Evolutionary conservation across 1,284 basidiomycete genomes (phyloP).

Genomic region (Cutaneotrichosporon arboriforme): DNA sequence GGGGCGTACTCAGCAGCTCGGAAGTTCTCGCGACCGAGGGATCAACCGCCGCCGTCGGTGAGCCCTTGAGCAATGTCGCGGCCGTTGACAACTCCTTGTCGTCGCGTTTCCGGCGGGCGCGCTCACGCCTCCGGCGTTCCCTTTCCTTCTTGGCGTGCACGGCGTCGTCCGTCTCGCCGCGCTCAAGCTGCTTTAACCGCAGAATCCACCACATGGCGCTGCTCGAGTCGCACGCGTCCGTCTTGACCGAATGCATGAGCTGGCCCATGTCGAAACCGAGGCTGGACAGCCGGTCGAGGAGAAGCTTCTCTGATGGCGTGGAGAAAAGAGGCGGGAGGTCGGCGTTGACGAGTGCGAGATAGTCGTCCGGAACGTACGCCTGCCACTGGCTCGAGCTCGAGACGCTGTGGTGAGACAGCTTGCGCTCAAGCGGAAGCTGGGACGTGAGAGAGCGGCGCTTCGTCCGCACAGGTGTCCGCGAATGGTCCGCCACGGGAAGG

Average conservation of each 20-base stretch:
- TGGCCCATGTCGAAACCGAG: constrained; percentile 91
- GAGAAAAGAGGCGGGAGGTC: constrained; percentile 77
- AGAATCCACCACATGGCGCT: constrained; percentile 97
- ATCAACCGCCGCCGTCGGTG: neutral
- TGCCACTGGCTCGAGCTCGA: constrained; percentile 32
- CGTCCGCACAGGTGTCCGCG: constrained; percentile 85
- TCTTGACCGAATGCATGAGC: constrained; percentile 84
- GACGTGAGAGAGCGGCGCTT: constrained; percentile 91
- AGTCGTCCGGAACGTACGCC: constrained; percentile 52
- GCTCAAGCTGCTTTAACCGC: constrained; percentile 59
- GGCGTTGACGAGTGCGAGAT: constrained; percentile 63
- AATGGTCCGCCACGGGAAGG: constrained; percentile 48
- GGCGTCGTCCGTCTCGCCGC: constrained; percentile 43
- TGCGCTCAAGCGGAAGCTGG: constrained; percentile 52
- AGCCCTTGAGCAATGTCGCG: neutral
- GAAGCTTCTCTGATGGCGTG: constrained; percentile 69
- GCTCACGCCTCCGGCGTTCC: constrained; percentile 26
- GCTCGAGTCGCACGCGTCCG: constrained; percentile 85
- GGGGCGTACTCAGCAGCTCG: neutral
- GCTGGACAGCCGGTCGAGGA: constrained; percentile 67
- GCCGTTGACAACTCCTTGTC: neutral
- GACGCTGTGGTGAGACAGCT: constrained; percentile 37
- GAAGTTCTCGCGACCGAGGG: neutral
- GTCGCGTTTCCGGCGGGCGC: constrained; percentile 28
- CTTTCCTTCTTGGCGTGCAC: constrained; percentile 26